phyloP scores from a whole-genome alignment of 305 asterid genomes.

The Galium porrigens region DNA sequence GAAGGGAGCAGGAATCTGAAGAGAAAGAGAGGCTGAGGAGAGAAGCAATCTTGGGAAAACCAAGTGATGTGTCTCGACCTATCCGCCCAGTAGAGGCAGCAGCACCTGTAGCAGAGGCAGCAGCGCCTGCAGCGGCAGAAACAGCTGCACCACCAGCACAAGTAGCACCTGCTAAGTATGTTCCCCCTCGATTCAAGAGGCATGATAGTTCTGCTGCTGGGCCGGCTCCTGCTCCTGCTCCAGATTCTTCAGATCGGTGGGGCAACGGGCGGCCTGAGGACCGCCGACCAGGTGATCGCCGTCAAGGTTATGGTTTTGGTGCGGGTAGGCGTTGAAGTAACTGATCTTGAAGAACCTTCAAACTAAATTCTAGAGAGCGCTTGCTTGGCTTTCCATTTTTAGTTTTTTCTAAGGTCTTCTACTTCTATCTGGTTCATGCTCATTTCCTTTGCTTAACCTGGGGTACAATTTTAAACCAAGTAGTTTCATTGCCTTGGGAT shows the following conservation, averaged over 20 bases:
- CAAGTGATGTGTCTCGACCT: constrained; percentile 25
- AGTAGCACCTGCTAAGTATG: constrained; percentile 33
- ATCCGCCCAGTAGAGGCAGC: constrained; percentile 26
- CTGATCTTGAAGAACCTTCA: background rate
- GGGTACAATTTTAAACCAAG: background rate
- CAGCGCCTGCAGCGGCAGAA: constrained; percentile 19
- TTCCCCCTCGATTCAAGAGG: constrained; percentile 36
- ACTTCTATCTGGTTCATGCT: background rate
- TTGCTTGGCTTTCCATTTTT: background rate
- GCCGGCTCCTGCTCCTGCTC: constrained; percentile 26
- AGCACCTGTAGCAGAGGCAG: constrained; percentile 22
- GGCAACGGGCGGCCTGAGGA: constrained; percentile 28
- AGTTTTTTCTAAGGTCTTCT: background rate
- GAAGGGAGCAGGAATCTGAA: constrained; percentile 54
- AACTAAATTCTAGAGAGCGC: background rate
- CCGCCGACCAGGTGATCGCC: constrained; percentile 27
- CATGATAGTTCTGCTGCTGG: constrained; percentile 18
- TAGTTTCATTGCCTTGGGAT: background rate
- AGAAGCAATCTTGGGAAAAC: constrained; percentile 41
- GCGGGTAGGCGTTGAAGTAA: constrained; percentile 15
- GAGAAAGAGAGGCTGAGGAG: constrained; percentile 50
- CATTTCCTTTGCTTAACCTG: background rate
- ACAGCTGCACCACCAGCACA: constrained; percentile 24
- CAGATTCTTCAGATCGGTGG: constrained; percentile 42
- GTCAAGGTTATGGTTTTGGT: constrained; percentile 30